These are phyloP conservation scores for Metroxylon sagu DNA, from an alignment of 176 grass and related monocot species.

Conservation along the genomic window DNA sequence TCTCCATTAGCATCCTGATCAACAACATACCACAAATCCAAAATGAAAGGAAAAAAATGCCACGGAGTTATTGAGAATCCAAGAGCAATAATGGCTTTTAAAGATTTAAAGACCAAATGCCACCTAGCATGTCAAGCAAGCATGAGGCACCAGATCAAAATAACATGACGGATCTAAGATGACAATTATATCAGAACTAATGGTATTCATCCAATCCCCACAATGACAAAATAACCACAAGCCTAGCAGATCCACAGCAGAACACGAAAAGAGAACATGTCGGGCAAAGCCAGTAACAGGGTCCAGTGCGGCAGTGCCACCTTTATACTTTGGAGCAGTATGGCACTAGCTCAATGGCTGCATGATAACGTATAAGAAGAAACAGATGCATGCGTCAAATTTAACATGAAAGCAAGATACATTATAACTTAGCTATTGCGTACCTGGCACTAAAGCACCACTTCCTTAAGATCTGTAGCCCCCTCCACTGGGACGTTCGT, in stretches of 20 bases:
- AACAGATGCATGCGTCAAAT: conserved; percentile 11
- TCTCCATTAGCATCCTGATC: background rate
- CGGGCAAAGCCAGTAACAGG: conserved; percentile 18
- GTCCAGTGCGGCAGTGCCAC: conserved; percentile 17
- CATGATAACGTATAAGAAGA: conserved; percentile 13
- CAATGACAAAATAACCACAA: conserved; percentile 7
- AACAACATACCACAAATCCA: conserved; percentile 11
- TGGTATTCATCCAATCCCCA: conserved; percentile 24
- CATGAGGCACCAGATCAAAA: conserved; percentile 17
- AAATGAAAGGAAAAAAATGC: background rate
- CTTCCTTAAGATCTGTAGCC: conserved; percentile 27
- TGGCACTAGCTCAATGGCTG: conserved; percentile 21
- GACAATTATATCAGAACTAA: conserved; percentile 34
- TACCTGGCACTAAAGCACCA: conserved; percentile 22
- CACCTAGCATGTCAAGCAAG: conserved; percentile 23
- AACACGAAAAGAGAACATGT: conserved; percentile 11
- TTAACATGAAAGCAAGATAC: background rate
- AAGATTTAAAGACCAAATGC: conserved; percentile 32
- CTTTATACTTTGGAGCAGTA: conserved; percentile 11
- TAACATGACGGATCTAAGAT: conserved; percentile 14
- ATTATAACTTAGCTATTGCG: background rate
- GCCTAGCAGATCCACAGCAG: conserved; percentile 28
- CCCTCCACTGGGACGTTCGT: conserved; percentile 37
- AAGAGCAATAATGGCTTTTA: conserved; percentile 15
- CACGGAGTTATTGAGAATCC: conserved; percentile 11